These are phyloP conservation scores for Endocarpon pusillum DNA, from an alignment of 495 filamentous ascomycete genomes.

Conservation along the genomic window DNA sequence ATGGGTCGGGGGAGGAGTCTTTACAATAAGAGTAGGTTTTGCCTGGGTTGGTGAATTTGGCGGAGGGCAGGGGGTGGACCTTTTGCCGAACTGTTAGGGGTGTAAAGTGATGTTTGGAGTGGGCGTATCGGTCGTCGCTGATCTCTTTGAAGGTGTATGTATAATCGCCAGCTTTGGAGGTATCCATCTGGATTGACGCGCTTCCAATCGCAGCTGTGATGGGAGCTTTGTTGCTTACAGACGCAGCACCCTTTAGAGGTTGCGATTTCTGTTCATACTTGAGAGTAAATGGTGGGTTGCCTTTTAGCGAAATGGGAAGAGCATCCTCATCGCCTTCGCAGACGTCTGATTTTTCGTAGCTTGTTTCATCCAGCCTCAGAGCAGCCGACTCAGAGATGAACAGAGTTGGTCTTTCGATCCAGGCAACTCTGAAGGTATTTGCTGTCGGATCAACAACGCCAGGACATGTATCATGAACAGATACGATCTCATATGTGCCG, in stretches of 20 bases:
- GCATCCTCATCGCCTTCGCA: slow-evolving; percentile 89
- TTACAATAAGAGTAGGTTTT: slow-evolving; percentile 91
- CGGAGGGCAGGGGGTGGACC: slow-evolving; percentile 66
- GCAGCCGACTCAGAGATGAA: slow-evolving; percentile 49
- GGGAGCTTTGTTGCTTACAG: slow-evolving; percentile 41
- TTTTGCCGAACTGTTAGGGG: slow-evolving; percentile 56
- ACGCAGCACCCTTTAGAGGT: slow-evolving; percentile 40
- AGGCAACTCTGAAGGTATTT: slow-evolving; percentile 59
- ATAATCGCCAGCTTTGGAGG: slow-evolving; percentile 59
- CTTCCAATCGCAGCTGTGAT: slow-evolving; percentile 54
- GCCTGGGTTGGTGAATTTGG: slow-evolving; percentile 67
- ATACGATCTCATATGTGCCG: slow-evolving; percentile 63
- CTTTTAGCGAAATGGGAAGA: slow-evolving; percentile 61
- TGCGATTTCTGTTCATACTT: slow-evolving; percentile 64
- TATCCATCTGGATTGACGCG: slow-evolving; percentile 68
- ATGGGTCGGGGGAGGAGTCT: slow-evolving; percentile 24
- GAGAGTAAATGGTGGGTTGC: slow-evolving; percentile 68
- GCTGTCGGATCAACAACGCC: slow-evolving; percentile 58
- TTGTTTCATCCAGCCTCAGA: slow-evolving; percentile 29
- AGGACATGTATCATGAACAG: slow-evolving; percentile 65
- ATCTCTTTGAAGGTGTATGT: slow-evolving; percentile 72
- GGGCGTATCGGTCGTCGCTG: slow-evolving; percentile 68
- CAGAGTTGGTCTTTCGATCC: slow-evolving; percentile 57
- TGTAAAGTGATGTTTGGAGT: slow-evolving; percentile 40
- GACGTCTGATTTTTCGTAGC: slow-evolving; percentile 46